Evolutionary conservation across 78 protist genomes (phyloP).

Genomic region (Chrysochromulina parva): DNA sequence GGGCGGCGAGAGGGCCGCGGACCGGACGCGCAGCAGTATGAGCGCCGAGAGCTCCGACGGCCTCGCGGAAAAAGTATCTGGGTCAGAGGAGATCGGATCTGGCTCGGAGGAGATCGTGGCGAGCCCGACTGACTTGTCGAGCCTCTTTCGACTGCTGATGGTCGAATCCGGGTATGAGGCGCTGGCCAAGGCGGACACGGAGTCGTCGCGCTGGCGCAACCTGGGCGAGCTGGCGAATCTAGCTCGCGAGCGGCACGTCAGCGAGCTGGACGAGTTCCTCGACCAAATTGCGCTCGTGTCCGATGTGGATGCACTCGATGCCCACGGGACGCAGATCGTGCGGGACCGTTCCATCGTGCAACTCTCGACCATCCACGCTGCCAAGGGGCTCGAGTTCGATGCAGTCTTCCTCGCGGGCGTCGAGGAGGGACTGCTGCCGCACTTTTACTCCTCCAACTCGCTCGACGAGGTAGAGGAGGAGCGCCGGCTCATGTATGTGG

Average conservation of each 20-base stretch:
- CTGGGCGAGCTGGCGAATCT: background rate
- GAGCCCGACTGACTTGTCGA: background rate
- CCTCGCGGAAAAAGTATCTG: too few relatives aligned
- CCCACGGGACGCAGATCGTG: background rate
- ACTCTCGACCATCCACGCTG: background rate
- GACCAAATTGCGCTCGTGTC: background rate
- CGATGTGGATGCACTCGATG: background rate
- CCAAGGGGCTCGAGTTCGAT: conserved; percentile 12
- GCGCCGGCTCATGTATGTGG: conserved; percentile 8
- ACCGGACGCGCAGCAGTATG: too few relatives aligned
- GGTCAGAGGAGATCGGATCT: too few relatives aligned
- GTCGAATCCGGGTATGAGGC: background rate
- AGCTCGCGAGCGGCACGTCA: background rate
- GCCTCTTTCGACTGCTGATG: background rate
- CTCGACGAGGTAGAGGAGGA: background rate
- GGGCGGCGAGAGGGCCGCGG: too few relatives aligned
- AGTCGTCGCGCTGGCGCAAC: background rate
- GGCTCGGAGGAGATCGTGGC: too few relatives aligned
- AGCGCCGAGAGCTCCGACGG: too few relatives aligned
- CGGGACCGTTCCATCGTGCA: background rate
- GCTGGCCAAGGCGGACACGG: background rate
- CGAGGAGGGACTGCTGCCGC: background rate
- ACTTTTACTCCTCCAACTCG: background rate
- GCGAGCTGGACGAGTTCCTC: background rate
- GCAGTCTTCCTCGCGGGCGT: background rate